phyloP scores from a whole-genome alignment of 169 alveolate genomes.

The Eimeria maxima region DNA sequence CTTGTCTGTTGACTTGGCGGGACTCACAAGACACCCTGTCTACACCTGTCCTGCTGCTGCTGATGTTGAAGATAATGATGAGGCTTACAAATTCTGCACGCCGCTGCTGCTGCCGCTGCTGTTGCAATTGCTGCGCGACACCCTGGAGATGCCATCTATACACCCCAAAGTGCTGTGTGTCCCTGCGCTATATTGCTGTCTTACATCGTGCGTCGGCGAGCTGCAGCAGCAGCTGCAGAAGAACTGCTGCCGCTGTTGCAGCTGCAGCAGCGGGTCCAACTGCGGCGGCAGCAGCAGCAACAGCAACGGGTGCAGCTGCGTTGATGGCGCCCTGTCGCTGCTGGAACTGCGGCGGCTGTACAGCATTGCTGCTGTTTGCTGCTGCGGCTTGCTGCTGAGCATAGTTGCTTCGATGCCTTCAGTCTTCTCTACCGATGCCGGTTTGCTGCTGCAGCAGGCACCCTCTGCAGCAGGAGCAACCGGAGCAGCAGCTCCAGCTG shows the following conservation, averaged over 20 bases:
- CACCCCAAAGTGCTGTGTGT: background rate
- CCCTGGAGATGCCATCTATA: conserved; percentile 52
- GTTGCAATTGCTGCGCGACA: conserved; percentile 58
- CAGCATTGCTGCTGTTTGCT: conserved; percentile 30
- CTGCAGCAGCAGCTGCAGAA: conserved; percentile 65
- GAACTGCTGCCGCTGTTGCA: conserved; percentile 49
- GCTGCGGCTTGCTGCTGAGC: conserved; percentile 47
- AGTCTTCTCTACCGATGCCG: background rate
- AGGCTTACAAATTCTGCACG: background rate
- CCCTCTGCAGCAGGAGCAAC: conserved; percentile 55
- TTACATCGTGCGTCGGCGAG: conserved; percentile 21
- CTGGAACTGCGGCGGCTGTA: conserved; percentile 71
- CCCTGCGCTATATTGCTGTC: conserved; percentile 52
- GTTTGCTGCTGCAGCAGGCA: conserved; percentile 19
- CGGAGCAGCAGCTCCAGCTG: background rate
- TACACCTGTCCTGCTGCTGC: conserved; percentile 19
- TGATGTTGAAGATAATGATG: background rate
- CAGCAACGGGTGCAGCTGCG: conserved; percentile 46
- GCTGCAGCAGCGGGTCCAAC: conserved; percentile 56
- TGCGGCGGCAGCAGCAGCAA: conserved; percentile 32
- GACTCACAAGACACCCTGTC: background rate
- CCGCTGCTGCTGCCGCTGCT: conserved; percentile 71
- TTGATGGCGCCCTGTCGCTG: conserved; percentile 20
- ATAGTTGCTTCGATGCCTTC: conserved; percentile 21
- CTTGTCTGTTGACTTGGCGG: conserved; percentile 4